Evolutionary conservation across 768 basidiomycete species (phyloP).

Genomic region (Podaxis sp.): DNA sequence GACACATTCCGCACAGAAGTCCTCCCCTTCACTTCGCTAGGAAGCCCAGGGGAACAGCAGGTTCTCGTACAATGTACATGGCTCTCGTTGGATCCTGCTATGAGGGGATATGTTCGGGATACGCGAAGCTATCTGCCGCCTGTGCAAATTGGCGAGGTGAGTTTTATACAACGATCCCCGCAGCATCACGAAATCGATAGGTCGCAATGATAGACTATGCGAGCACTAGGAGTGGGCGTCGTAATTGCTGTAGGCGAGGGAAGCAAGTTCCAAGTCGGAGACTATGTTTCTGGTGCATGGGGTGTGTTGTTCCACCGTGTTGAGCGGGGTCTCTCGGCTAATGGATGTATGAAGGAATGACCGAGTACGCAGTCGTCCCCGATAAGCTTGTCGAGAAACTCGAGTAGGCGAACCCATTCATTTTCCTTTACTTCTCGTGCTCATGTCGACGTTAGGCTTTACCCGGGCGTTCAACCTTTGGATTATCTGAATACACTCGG

Average conservation of each 20-base stretch:
- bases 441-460: slow-evolving; percentile 36
- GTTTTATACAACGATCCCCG: background rate
- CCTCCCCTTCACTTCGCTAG: slow-evolving; percentile 45
- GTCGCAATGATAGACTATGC: slow-evolving; percentile 54
- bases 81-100: slow-evolving; percentile 83
- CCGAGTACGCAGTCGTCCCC: slow-evolving; percentile 65
- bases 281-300: slow-evolving; percentile 59
- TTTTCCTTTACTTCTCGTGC: background rate
- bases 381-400: slow-evolving; percentile 52
- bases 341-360: slow-evolving; percentile 55
- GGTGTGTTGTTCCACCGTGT: slow-evolving; percentile 44
- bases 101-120: slow-evolving; percentile 82
- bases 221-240: slow-evolving; percentile 62
- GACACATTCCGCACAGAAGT: slow-evolving; percentile 70
- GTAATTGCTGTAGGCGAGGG: slow-evolving; percentile 58
- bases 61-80: slow-evolving; percentile 79
- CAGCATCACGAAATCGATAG: background rate
- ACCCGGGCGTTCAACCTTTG: slow-evolving; percentile 58
- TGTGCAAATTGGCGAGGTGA: slow-evolving; percentile 63
- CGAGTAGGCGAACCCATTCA: slow-evolving; percentile 40
- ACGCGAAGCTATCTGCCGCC: slow-evolving; percentile 69
- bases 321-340: background rate
- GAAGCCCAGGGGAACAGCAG: slow-evolving; percentile 46
- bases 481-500: slow-evolving; percentile 87
- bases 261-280: slow-evolving; percentile 60